Evolutionary conservation across 805 yeast genomes (phyloP).

Genomic region (Spencermartinsiella europaea): DNA sequence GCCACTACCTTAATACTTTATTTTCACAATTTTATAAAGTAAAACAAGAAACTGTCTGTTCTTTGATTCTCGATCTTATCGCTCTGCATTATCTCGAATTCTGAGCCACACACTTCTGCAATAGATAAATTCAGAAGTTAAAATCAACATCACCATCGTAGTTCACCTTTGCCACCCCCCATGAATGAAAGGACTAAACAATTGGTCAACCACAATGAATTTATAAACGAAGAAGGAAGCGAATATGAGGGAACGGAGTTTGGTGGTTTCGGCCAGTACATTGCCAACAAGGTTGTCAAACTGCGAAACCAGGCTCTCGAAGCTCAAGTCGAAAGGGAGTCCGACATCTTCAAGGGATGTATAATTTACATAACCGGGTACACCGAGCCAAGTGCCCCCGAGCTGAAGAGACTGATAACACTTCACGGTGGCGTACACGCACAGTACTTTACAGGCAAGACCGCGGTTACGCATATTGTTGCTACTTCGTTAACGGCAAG

Average conservation of each 20-base stretch:
- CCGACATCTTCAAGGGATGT: conserved; percentile 56
- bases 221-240: conserved; percentile 22
- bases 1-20: no score
- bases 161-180: no score
- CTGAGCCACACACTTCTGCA: no score
- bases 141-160: no score
- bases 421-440: conserved; percentile 75
- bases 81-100: no score
- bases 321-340: conserved; percentile 26
- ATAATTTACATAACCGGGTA: conserved; percentile 81
- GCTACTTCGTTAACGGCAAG: conserved; percentile 76
- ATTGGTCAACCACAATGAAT: conserved; percentile 13
- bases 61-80: no score
- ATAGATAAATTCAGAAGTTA: no score
- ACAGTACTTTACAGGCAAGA: conserved; percentile 63
- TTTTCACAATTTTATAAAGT: no score
- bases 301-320: conserved; percentile 45
- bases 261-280: conserved; percentile 65
- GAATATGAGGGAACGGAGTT: conserved; percentile 45
- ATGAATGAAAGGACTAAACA: conserved; percentile 12
- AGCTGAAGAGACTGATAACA: conserved; percentile 64
- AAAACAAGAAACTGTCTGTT: no score
- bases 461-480: conserved; percentile 76
- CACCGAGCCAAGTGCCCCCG: conserved; percentile 73
- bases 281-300: conserved; percentile 52